Evolutionary conservation across 495 filamentous ascomycete genomes (phyloP), one percentile per base, ranked within the genome.

Genomic region (Paragyromitra xinjiangensis): DNA sequence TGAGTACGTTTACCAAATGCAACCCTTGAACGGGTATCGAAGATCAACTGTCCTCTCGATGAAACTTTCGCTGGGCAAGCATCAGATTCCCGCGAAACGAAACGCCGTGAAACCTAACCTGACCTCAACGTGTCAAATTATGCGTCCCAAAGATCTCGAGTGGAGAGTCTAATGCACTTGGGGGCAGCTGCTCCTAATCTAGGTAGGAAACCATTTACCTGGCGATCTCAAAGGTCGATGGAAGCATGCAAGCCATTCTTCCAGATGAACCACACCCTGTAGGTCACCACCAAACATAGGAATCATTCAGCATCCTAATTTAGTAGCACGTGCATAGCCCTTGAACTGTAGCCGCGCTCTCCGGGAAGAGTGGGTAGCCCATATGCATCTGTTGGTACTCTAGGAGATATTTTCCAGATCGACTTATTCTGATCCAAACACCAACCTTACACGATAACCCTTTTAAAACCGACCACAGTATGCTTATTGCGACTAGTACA

Each of bases 241-340:
- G 64, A 74, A 39, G 40, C 64, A 74, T 74, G 64, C 71, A 74
- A 74, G 64, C 24, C 40, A 74, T 74, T 74, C 42, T 74, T 59
- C 64, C 71, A 73, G 53, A 73, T n/a, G 26, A 40, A 69, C 26
- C n/a, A 39, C 63, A 45, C 40, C 64, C 44, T 39, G 53, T 39
- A 74, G 24, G 53, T 61, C 40, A 42, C 55, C 64, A 39, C 55
- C 64, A 39, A 65, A 22, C 8, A 39, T 14, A 45, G 7, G 29
- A 29, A 9, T 29, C 29, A 66, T 50, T 67, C n/a, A 16, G 37
- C 1, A 72, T 42, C 53, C 14, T 48, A 51, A 74, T 69, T 69
- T 61, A 69, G 71, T 6, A 61, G 19, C 14, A 51, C 7, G 34
- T 67, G 63, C 8, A 66, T 67, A 51, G 39, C 24, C 48, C 14